A percentile compares a stretch with the other conserved stretches of the same genome.
Evolutionary conservation across 2,329 filamentous ascomycete species (phyloP).

Genomic region (Epichloe aotearoae): DNA sequence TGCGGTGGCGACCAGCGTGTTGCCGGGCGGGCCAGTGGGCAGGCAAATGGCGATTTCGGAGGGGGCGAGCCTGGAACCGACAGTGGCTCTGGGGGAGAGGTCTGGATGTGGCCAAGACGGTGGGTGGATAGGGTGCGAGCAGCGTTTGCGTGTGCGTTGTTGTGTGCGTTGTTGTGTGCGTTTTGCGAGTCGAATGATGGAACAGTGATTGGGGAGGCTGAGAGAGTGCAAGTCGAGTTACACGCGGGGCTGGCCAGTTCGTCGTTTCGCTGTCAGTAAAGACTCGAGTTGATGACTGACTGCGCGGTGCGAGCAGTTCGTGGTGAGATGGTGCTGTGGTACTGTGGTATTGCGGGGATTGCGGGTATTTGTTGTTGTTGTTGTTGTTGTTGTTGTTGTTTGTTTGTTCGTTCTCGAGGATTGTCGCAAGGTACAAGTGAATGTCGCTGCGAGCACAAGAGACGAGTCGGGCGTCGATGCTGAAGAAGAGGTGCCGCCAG

Average conservation of each 20-base stretch:
- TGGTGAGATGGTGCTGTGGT: neutral
- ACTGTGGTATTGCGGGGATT: neutral
- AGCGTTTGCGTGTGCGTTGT: neutral
- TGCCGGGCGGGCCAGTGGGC: constrained; percentile 19
- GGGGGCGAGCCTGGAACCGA: constrained; percentile 11
- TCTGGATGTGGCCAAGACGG: constrained; percentile 6
- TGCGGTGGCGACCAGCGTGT: constrained; percentile 20
- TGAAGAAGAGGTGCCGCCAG: neutral
- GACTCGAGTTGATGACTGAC: constrained; percentile 3
- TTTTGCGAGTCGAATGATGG: neutral
- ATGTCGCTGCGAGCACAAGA: constrained; percentile 29
- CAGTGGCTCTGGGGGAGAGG: neutral
- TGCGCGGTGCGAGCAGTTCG: neutral
- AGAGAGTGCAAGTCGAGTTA: neutral
- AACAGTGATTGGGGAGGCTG: neutral
- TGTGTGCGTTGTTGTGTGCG: neutral
- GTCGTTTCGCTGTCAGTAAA: neutral
- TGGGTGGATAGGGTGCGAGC: neutral
- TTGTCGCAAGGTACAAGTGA: constrained; percentile 36
- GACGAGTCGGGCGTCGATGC: neutral
- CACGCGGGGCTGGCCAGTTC: neutral
- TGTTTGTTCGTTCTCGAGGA: constrained; percentile 6
- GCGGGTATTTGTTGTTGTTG: neutral
- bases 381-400: neutral
- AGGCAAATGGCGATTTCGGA: constrained; percentile 26